Percentiles rank a stretch among this genome's conserved stretches.
Conservation (phyloP, 352 stramenopile species). For the Phytophthora syringae region DNA sequence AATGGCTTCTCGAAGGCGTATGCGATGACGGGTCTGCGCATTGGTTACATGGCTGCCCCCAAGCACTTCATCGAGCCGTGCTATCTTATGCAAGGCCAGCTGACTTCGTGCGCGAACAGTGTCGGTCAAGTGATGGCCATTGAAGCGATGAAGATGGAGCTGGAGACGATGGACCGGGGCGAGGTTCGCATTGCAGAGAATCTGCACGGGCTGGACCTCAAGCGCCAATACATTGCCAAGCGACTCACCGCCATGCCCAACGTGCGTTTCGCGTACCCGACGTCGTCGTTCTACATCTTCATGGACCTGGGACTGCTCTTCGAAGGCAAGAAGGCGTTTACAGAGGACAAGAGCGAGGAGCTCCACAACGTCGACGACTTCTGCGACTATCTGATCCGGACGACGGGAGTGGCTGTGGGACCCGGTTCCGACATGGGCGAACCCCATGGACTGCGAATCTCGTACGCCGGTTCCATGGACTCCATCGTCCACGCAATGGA, state of each 20-base stretch:
- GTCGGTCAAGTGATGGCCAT: slow-evolving; percentile 93
- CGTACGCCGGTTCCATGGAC: slow-evolving; percentile 95
- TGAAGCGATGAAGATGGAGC: slow-evolving; percentile 87
- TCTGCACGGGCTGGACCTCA: slow-evolving; percentile 65
- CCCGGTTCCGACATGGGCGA: slow-evolving; percentile 95
- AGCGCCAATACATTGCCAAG: slow-evolving; percentile 91
- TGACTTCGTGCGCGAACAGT: slow-evolving; percentile 94
- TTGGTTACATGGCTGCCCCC: slow-evolving; percentile 91
- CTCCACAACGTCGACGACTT: slow-evolving; percentile 67
- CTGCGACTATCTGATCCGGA: slow-evolving; percentile 93
- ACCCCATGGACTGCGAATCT: slow-evolving; percentile 92
- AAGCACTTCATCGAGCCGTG: slow-evolving; percentile 83
- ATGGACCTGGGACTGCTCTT: no score
- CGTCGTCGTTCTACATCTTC: no score
- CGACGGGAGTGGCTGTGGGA: no score
- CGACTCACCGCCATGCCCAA: no score
- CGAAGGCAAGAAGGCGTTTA: slow-evolving; percentile 52
- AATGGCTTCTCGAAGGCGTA: slow-evolving; percentile 98
- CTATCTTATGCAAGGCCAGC: slow-evolving; percentile 95
- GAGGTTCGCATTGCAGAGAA: slow-evolving; percentile 57
- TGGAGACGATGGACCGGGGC: slow-evolving; percentile 52
- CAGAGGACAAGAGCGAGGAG: slow-evolving; percentile 34
- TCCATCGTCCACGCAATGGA: slow-evolving; percentile 68
- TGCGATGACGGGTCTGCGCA: slow-evolving; percentile 95
- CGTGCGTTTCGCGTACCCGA: no score